Evolutionary conservation across 1,284 basidiomycete genomes (phyloP).

Genomic region (Malassezia equina): DNA sequence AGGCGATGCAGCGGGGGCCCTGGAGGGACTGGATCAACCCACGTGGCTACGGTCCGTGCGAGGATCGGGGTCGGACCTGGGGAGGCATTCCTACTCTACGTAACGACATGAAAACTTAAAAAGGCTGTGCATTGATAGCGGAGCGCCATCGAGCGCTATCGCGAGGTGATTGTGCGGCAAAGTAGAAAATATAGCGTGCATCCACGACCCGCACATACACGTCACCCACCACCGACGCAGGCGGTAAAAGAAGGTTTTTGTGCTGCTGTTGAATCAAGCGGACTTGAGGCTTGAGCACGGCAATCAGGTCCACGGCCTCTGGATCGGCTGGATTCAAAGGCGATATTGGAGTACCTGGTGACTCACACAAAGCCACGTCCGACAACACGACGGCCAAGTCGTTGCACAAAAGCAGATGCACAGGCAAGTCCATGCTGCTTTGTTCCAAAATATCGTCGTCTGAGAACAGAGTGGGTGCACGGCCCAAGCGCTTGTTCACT

Average conservation of each 20-base stretch:
- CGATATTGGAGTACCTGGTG: neutral
- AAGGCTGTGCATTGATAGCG: constrained; percentile 27
- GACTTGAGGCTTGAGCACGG: constrained; percentile 8
- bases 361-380: constrained; percentile 34
- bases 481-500: constrained; percentile 66
- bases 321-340: neutral
- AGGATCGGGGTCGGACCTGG: neutral
- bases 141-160: constrained; percentile 29
- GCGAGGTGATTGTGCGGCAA: constrained; percentile 19
- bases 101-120: too few relatives aligned
- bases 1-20: neutral
- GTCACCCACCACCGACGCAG: constrained; percentile 23
- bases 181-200: constrained; percentile 26
- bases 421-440: constrained; percentile 21
- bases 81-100: neutral
- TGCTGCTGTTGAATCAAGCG: constrained; percentile 4
- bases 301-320: constrained; percentile 11
- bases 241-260: constrained; percentile 6
- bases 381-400: constrained; percentile 85
- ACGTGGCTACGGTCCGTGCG: neutral
- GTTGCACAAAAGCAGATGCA: constrained; percentile 64
- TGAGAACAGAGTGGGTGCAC: neutral
- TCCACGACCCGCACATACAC: constrained; percentile 31
- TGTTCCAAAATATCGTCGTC: constrained; percentile 62
- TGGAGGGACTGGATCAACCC: neutral